Base-by-base conservation (phyloP, 805 yeast genomes). In the Nakazawaea sp. region DNA sequence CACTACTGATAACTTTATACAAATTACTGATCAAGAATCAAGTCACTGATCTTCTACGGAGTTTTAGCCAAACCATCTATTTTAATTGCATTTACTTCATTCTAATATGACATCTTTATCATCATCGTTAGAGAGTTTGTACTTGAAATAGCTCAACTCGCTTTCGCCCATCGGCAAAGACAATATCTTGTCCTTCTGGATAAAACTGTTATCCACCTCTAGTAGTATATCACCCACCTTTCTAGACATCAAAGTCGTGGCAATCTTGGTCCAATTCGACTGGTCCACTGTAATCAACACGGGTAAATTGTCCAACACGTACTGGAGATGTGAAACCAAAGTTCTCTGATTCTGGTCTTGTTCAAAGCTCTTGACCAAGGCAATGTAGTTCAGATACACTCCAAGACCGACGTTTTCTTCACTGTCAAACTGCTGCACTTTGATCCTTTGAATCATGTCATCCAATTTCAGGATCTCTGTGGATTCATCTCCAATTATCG, bases 381-480 rank as follows among this genome's bases (percentile, higher is more conserved):
- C 53, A 27, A 78, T 48, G 49, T 71, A 83, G 24, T 65, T 64
- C 25, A 64, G 61, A 51, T 73, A 83, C 4, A 81, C 60, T 0
- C 72, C 79, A 19, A 81, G 74, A 1, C 85, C 84, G 21, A 55
- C 56, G 16, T 62, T 56, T 81, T 83, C 81, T 27, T 61, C 62
- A 3, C 70, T 55, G 11, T 72, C 59, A 13, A 19, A 27, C 16
- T 18, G 52, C 55, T 7, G 66, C 63, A 1, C 50, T 49, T 26
- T 55, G 58, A 72, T 71, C 42, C 52, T 42, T 2, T 51, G 38
- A 30, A 72, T 48, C 8, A 81, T 43, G 1, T 40, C 42, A n/a
- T 51, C 47, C n/a, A 75, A 46, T 9, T 50, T 45, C 5, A 23
- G 49, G 30, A 42, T 45, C 4, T 9, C 17, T 34, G 30, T 44